These are phyloP conservation scores for Colletotrichum tanaceti DNA, from an alignment of 2,329 filamentous ascomycete species.

Conservation along the genomic window DNA sequence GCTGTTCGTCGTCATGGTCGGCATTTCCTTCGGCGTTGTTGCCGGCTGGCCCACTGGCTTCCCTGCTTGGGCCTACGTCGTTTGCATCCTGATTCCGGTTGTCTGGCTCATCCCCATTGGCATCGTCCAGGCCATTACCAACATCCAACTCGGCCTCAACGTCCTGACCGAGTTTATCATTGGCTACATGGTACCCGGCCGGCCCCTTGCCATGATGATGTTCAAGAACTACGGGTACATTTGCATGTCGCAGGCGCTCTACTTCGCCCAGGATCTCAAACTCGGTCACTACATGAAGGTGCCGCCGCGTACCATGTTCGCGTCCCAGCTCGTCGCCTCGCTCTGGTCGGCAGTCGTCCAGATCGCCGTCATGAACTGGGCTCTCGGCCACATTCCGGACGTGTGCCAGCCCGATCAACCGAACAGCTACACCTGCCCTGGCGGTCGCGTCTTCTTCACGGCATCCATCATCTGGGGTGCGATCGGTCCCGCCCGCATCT, in stretches of 20 bases:
- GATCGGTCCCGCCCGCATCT: slow-evolving; percentile 78
- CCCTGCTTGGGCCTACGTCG: slow-evolving; percentile 67
- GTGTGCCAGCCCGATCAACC: slow-evolving; percentile 68
- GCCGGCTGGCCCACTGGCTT: slow-evolving; percentile 67
- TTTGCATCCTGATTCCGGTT: slow-evolving; percentile 68
- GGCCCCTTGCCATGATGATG: slow-evolving; percentile 79
- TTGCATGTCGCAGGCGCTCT: slow-evolving; percentile 73
- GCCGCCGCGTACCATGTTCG: slow-evolving; percentile 71
- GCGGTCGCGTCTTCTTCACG: slow-evolving; percentile 71
- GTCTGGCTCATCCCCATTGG: slow-evolving; percentile 71
- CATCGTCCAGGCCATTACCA: slow-evolving; percentile 70
- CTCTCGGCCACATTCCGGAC: slow-evolving; percentile 68
- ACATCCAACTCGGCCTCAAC: slow-evolving; percentile 74
- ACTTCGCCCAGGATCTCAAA: slow-evolving; percentile 74
- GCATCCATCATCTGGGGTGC: slow-evolving; percentile 79
- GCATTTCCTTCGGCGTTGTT: slow-evolving; percentile 65
- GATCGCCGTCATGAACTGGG: slow-evolving; percentile 75
- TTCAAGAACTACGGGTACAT: slow-evolving; percentile 82
- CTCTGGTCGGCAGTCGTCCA: slow-evolving; percentile 72
- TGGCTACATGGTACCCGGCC: slow-evolving; percentile 78
- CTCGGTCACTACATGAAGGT: slow-evolving; percentile 77
- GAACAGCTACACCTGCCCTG: slow-evolving; percentile 68
- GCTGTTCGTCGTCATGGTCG: slow-evolving; percentile 65
- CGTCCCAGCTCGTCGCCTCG: slow-evolving; percentile 68
- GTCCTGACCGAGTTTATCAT: slow-evolving; percentile 79